Percentiles rank a stretch among this genome's conserved stretches.
These are phyloP conservation scores for Rhinocladiella mackenziei DNA, from an alignment of 2,329 filamentous ascomycete genomes.

Conservation along the genomic window DNA sequence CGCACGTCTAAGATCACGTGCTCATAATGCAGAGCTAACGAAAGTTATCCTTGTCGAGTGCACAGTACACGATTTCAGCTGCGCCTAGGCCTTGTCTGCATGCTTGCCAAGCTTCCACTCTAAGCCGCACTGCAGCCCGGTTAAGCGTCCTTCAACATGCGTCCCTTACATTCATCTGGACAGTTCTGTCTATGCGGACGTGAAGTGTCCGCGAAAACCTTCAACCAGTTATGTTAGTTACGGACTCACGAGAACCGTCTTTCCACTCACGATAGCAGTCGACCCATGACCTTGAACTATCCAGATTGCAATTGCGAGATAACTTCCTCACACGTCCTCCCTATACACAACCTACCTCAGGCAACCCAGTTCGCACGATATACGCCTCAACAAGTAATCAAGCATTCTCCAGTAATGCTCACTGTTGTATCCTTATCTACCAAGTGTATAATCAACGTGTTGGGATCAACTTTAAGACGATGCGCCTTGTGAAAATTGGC, in stretches of 20 bases:
- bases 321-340: no score
- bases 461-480: neutral
- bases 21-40: no score
- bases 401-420: neutral
- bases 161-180: neutral
- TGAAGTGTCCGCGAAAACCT: neutral
- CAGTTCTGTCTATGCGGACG: neutral
- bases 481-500: slow-evolving; percentile 13
- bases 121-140: neutral
- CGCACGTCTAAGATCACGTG: no score
- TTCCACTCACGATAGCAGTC: neutral
- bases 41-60: no score
- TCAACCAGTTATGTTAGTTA: neutral
- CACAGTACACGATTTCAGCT: no score
- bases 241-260: neutral
- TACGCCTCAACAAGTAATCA: neutral
- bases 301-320: neutral
- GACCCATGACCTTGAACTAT: neutral
- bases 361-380: neutral
- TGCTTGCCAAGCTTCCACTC: neutral
- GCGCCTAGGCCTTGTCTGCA: neutral
- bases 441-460: neutral
- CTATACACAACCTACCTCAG: neutral
- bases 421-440: no score
- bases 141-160: neutral